These are phyloP conservation scores for Rubia peregrina DNA, from an alignment of 305 asterid genomes.

Conservation along the genomic window DNA sequence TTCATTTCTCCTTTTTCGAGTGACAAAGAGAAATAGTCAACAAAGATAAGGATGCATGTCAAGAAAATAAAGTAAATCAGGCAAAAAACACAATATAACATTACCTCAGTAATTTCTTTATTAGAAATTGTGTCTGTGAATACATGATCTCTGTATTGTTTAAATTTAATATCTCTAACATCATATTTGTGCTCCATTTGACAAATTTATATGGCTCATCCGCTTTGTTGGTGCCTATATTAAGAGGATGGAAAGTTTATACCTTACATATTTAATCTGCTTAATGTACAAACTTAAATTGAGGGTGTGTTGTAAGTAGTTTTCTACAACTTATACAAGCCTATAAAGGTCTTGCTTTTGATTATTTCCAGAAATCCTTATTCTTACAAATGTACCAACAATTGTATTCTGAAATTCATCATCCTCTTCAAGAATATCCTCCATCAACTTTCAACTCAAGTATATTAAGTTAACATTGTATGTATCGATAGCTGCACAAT, in stretches of 20 bases:
- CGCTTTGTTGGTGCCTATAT: slow-evolving; percentile 81
- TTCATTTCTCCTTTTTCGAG: neutral
- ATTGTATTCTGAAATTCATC: slow-evolving; percentile 71
- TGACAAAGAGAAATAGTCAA: neutral
- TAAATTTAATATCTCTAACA: slow-evolving; percentile 86
- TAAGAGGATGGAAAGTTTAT: slow-evolving; percentile 5
- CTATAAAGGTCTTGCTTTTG: slow-evolving; percentile 97
- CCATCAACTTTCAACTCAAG: slow-evolving; percentile 89
- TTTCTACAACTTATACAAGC: slow-evolving; percentile 97
- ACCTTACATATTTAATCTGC: slow-evolving; percentile 16
- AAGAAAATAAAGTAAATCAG: too few species aligned
- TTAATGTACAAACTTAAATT: slow-evolving; percentile 5
- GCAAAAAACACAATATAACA: slow-evolving; percentile 5
- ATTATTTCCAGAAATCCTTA: slow-evolving; percentile 75
- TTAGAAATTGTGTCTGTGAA: slow-evolving; percentile 88
- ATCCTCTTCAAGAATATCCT: slow-evolving; percentile 85
- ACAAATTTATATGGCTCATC: slow-evolving; percentile 86
- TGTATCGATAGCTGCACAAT: slow-evolving; percentile 93
- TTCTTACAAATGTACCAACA: slow-evolving; percentile 87
- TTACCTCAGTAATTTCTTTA: slow-evolving; percentile 97
- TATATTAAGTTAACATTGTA: slow-evolving; percentile 87
- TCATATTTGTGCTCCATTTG: slow-evolving; percentile 62
- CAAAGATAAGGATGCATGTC: neutral
- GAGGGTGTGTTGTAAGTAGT: slow-evolving; percentile 21
- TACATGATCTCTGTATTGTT: slow-evolving; percentile 86